Percentiles rank a stretch among this genome's conserved stretches.
Evolutionary conservation across 768 basidiomycete genomes (phyloP).

Genomic region (Austroboletus eburneus): DNA sequence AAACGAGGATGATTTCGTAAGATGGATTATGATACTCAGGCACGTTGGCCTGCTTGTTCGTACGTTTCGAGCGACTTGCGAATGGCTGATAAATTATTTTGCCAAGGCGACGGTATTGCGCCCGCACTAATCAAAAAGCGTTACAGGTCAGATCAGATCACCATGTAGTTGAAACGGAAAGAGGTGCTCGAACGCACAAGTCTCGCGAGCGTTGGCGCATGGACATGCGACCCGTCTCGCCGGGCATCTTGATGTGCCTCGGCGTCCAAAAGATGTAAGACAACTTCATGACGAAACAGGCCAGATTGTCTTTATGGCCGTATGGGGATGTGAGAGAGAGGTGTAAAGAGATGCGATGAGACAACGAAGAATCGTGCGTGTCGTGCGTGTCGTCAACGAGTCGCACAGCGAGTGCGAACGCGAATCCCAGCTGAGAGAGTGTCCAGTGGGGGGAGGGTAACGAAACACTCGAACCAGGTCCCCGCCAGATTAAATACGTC

Average conservation of each 20-base stretch:
- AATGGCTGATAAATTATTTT: slow-evolving; percentile 26
- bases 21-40: slow-evolving; percentile 6
- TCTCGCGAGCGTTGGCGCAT: slow-evolving; percentile 25
- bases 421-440: background rate
- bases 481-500: background rate
- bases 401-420: background rate
- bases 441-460: background rate
- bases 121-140: slow-evolving; percentile 10
- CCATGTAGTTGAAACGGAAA: background rate
- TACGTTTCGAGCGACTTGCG: slow-evolving; percentile 29
- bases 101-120: slow-evolving; percentile 30
- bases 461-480: slow-evolving; percentile 6
- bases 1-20: background rate
- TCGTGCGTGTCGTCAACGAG: background rate
- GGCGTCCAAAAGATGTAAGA: slow-evolving; percentile 54
- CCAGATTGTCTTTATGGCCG: background rate
- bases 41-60: slow-evolving; percentile 12
- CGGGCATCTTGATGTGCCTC: slow-evolving; percentile 47
- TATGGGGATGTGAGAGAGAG: background rate
- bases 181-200: slow-evolving; percentile 16
- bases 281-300: slow-evolving; percentile 29
- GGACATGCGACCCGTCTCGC: slow-evolving; percentile 27
- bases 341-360: background rate
- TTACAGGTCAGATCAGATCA: slow-evolving; percentile 5
- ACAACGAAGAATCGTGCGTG: no score